Evolutionary conservation across 768 basidiomycete species (phyloP).

Genomic region (Russula griseocarnosa): DNA sequence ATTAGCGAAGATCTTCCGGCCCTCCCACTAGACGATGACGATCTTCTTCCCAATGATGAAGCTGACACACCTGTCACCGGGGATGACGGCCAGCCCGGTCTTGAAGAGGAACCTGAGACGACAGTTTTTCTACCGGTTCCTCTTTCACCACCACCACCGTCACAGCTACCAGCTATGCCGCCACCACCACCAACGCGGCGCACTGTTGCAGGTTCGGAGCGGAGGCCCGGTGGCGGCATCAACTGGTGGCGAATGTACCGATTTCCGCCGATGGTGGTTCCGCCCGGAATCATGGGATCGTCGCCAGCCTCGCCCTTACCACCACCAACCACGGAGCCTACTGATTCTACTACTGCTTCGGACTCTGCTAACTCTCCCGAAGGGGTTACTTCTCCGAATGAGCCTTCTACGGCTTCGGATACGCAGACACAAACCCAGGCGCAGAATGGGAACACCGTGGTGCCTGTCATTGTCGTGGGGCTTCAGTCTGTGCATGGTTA

Average conservation of each 20-base stretch:
- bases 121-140: neutral
- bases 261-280: constrained; percentile 65
- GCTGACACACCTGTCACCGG: neutral
- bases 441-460: constrained; percentile 42
- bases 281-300: constrained; percentile 27
- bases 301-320: constrained; percentile 2
- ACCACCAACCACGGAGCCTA: neutral
- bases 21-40: constrained; percentile 16
- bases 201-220: constrained; percentile 38
- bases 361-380: neutral
- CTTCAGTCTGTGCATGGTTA: constrained; percentile 66
- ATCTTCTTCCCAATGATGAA: neutral
- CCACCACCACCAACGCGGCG: constrained; percentile 28
- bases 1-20: constrained; percentile 12
- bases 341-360: neutral
- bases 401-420: constrained; percentile 8
- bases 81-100: neutral
- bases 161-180: neutral
- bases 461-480: constrained; percentile 82
- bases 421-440: constrained; percentile 10
- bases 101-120: neutral
- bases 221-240: constrained; percentile 44
- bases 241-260: constrained; percentile 84
- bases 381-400: constrained; percentile 4
- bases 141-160: neutral